Evolutionary conservation across 257 asterid species (phyloP), one percentile per base, ranked within the genome.

Genomic region (Solanum gandarillasii): DNA sequence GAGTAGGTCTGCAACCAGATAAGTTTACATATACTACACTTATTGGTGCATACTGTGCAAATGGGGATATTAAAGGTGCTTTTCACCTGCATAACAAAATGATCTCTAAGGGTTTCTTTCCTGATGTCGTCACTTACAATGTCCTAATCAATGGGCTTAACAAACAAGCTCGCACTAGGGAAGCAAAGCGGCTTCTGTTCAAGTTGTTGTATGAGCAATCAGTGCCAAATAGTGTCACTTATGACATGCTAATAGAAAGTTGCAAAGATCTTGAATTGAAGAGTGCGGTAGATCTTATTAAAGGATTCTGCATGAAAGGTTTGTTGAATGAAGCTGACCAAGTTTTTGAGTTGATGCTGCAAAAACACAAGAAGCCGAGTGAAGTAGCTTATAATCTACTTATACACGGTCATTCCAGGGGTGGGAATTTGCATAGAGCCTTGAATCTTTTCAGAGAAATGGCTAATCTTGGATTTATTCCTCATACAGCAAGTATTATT

Each of bases 241-340:
- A 92, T 74, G 93, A 94, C 88, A 89, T 92, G 88, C 92, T 96
- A 89, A 94, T 96, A 87, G 95, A 95, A 85, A 92, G 95, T 60
- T 96, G 99, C 31, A 89, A 93, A 60, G 90, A 89, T 84, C 87
- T 88, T 23, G 95, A 92, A 81, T 94, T 91, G 87, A 92, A 89
- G 89, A 93, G 92, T 83, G 93, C 67, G 13, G 86, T 87, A 83
- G 94, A 94, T 86, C 98, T 96, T 27, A 90, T 96, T 35, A 95
- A 96, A 86, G 98, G 98, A 72, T 95, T 96, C 92, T 96, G 98
- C 95, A 94, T 96, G 94, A 95, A 95, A 84, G 98, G 98, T 58
- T 87, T 96, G 94, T 93, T 94, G 94, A 90, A 88, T 29, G 96
- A 96, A 89, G 99, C 98, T 6, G 99, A 93, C 87, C 87, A 86